Percentiles rank a stretch among this genome's conserved stretches.
phyloP scores from a whole-genome alignment of 1,284 basidiomycete species.

The Irpex lacteus region DNA sequence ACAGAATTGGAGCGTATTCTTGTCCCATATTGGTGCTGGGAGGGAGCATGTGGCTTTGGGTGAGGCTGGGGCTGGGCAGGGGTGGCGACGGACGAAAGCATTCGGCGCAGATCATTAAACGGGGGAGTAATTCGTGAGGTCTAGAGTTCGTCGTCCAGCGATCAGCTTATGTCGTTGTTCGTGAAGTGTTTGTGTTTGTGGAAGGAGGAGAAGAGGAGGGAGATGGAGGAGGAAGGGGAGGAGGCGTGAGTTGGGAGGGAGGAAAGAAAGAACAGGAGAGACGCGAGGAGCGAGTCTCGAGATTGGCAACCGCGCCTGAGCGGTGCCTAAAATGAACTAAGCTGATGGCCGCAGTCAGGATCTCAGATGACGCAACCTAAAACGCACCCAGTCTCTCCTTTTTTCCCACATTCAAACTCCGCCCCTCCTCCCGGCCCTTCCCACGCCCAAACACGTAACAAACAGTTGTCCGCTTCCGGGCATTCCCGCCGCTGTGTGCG shows the following conservation, averaged over 20 bases:
- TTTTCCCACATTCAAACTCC: slow-evolving; percentile 16
- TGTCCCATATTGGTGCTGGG: slow-evolving; percentile 48
- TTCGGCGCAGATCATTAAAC: slow-evolving; percentile 35
- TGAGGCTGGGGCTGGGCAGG: slow-evolving; percentile 21
- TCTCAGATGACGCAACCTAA: slow-evolving; percentile 33
- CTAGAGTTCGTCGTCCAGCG: slow-evolving; percentile 39
- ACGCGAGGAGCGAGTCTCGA: slow-evolving; percentile 27
- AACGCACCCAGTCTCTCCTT: slow-evolving; percentile 23
- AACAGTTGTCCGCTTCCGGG: slow-evolving; percentile 1
- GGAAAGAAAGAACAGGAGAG: slow-evolving; percentile 30
- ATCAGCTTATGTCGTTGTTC: slow-evolving; percentile 18
- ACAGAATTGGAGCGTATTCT: slow-evolving; percentile 51
- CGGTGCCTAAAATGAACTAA: slow-evolving; percentile 33
- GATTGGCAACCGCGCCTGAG: slow-evolving; percentile 29
- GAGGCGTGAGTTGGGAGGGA: slow-evolving; percentile 27
- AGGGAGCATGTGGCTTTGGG: slow-evolving; percentile 18
- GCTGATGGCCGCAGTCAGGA: slow-evolving; percentile 34
- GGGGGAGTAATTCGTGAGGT: slow-evolving; percentile 21
- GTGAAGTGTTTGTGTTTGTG: slow-evolving; percentile 3
- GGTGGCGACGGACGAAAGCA: slow-evolving; percentile 29
- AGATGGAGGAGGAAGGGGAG: slow-evolving; percentile 20
- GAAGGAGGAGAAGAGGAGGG: slow-evolving; percentile 19
- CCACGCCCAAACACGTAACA: neutral
- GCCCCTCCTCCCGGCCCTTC: slow-evolving; percentile 7
- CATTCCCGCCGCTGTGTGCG: slow-evolving; percentile 8